Percentiles rank a stretch among this genome's conserved stretches.
These are phyloP conservation scores for Leccinum rimulosum DNA, from an alignment of 768 basidiomycete species.

Conservation along the genomic window DNA sequence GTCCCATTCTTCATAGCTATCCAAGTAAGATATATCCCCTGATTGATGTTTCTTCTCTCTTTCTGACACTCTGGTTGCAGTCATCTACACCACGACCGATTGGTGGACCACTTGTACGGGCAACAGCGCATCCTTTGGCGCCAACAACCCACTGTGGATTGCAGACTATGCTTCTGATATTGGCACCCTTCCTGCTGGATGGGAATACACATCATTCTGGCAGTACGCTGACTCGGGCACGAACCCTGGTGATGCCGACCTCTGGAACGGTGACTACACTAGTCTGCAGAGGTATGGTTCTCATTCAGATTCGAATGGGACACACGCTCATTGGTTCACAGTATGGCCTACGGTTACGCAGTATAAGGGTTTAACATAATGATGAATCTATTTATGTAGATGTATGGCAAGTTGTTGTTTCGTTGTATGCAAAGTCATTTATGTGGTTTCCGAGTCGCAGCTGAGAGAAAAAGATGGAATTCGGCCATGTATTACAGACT, in stretches of 20 bases:
- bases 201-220: constrained; percentile 57
- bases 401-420: background rate
- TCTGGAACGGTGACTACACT: constrained; percentile 52
- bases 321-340: background rate
- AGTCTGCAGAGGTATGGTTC: constrained; percentile 38
- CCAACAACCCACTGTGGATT: constrained; percentile 59
- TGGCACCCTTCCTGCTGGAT: constrained; percentile 60
- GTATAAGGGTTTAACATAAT: background rate
- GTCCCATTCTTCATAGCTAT: constrained; percentile 30
- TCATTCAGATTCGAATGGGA: background rate
- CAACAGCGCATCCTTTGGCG: constrained; percentile 48
- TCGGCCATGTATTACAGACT: background rate
- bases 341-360: constrained; percentile 21
- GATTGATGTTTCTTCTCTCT: constrained; percentile 2
- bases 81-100: constrained; percentile 61
- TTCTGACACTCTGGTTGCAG: constrained; percentile 24
- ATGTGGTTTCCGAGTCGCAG: background rate
- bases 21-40: constrained; percentile 32
- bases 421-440: background rate
- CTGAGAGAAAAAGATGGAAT: background rate
- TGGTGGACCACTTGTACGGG: constrained; percentile 73
- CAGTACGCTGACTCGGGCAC: constrained; percentile 55
- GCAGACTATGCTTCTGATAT: constrained; percentile 49
- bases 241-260: constrained; percentile 57
- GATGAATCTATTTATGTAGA: background rate